A percentile compares a stretch with the other conserved stretches of the same genome.
These are phyloP conservation scores for Podila epigama DNA, from an alignment of 192 early-diverging fungal species.

Conservation along the genomic window DNA sequence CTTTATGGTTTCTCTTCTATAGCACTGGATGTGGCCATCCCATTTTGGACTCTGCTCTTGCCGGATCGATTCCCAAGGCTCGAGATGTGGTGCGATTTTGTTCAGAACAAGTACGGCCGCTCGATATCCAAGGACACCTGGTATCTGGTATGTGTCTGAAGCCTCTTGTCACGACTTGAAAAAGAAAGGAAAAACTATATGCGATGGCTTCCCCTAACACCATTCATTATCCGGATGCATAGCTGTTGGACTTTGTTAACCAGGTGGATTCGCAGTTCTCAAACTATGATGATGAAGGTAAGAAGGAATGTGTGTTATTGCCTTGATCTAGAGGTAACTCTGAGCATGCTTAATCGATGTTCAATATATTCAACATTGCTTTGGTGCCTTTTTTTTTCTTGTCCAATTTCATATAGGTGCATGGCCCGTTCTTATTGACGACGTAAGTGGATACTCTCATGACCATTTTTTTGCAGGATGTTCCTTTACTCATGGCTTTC, in stretches of 20 bases:
- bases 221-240: background rate
- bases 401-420: conserved; percentile 56
- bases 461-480: too few relatives aligned
- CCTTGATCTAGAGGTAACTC: too few relatives aligned
- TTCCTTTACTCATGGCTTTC: too few relatives aligned
- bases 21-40: conserved; percentile 79
- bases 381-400: background rate
- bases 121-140: conserved; percentile 87
- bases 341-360: background rate
- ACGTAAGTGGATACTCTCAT: conserved; percentile 44
- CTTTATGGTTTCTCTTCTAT: background rate
- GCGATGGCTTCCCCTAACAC: background rate
- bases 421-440: conserved; percentile 87
- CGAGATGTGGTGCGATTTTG: conserved; percentile 73
- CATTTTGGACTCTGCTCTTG: conserved; percentile 78
- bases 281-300: conserved; percentile 76
- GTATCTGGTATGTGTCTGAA: conserved; percentile 64
- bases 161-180: background rate
- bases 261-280: conserved; percentile 67
- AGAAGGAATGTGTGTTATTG: too few relatives aligned
- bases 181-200: background rate
- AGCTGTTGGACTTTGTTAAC: conserved; percentile 80
- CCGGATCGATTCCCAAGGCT: conserved; percentile 64
- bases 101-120: conserved; percentile 78
- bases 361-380: background rate